phyloP scores from a whole-genome alignment of 2,329 filamentous ascomycete species.

The Epichloe festucae region DNA sequence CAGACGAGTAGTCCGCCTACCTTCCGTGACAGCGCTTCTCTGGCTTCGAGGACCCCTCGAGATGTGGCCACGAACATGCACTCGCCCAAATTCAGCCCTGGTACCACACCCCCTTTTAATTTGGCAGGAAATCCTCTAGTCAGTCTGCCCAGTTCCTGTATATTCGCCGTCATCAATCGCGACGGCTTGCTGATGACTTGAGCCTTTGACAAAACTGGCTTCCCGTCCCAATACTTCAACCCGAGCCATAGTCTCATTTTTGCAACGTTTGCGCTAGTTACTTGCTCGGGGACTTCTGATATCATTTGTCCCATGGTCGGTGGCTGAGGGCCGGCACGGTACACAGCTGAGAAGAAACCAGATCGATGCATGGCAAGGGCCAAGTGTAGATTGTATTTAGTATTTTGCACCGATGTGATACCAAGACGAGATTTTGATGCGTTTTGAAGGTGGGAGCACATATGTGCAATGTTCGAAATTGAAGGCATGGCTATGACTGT shows the following conservation, averaged over 20 bases:
- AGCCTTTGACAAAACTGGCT: slow-evolving; percentile 62
- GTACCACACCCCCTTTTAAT: slow-evolving; percentile 48
- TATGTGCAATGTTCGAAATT: slow-evolving; percentile 60
- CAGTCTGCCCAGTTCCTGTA: slow-evolving; percentile 48
- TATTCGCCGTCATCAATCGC: slow-evolving; percentile 53
- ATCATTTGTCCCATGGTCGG: slow-evolving; percentile 34
- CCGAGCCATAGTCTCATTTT: slow-evolving; percentile 73
- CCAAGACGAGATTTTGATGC: slow-evolving; percentile 71
- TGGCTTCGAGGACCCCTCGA: slow-evolving; percentile 62
- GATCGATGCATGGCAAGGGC: slow-evolving; percentile 67
- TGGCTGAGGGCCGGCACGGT: slow-evolving; percentile 50
- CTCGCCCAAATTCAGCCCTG: slow-evolving; percentile 69
- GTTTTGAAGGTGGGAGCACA: slow-evolving; percentile 88
- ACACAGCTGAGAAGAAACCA: slow-evolving; percentile 70
- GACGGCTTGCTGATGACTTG: slow-evolving; percentile 60
- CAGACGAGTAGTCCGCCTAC: slow-evolving; percentile 72
- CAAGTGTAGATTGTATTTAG: slow-evolving; percentile 66
- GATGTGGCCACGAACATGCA: slow-evolving; percentile 70
- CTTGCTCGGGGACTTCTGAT: slow-evolving; percentile 34
- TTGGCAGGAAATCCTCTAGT: slow-evolving; percentile 51
- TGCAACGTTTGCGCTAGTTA: slow-evolving; percentile 60
- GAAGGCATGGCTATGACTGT: slow-evolving; percentile 22
- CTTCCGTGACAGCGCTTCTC: slow-evolving; percentile 70
- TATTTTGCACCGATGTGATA: slow-evolving; percentile 70
- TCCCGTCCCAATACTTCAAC: slow-evolving; percentile 77